A percentile compares a stretch with the other conserved stretches of the same genome.
phyloP scores from a whole-genome alignment of 2,329 filamentous ascomycete genomes.

The Cladosporium sp. region DNA sequence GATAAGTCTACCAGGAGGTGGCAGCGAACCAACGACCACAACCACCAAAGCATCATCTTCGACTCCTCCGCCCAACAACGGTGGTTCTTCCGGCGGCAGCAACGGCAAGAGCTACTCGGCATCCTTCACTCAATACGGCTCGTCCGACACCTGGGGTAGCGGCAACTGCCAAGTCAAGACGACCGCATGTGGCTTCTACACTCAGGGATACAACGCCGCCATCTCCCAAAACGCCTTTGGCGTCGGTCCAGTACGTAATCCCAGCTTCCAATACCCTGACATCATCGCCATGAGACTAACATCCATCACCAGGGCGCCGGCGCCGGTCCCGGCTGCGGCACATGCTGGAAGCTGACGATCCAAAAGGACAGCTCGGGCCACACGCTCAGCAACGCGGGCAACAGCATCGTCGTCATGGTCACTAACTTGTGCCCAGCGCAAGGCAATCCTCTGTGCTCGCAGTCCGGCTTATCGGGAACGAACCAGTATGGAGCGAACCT shows the following conservation, averaged over 20 bases:
- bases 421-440: constrained; percentile 39
- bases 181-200: constrained; percentile 36
- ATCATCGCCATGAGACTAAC: not conserved
- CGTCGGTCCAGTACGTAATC: constrained; percentile 23
- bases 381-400: constrained; percentile 27
- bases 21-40: constrained; percentile 4
- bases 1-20: not conserved
- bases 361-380: constrained; percentile 31
- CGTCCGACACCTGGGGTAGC: constrained; percentile 30
- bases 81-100: not conserved
- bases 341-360: constrained; percentile 36
- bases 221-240: constrained; percentile 38
- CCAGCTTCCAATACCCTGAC: not conserved
- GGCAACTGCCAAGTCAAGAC: constrained; percentile 35
- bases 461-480: constrained; percentile 28
- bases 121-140: constrained; percentile 35
- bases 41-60: constrained; percentile 13
- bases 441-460: constrained; percentile 37
- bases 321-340: constrained; percentile 37
- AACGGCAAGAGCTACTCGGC: constrained; percentile 20
- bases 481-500: constrained; percentile 39
- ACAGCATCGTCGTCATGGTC: constrained; percentile 36
- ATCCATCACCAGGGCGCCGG: constrained; percentile 25
- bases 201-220: constrained; percentile 35
- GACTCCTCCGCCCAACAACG: constrained; percentile 6